Base-by-base conservation (phyloP, 176 grass and related monocot species). In the Musa beccarii region DNA sequence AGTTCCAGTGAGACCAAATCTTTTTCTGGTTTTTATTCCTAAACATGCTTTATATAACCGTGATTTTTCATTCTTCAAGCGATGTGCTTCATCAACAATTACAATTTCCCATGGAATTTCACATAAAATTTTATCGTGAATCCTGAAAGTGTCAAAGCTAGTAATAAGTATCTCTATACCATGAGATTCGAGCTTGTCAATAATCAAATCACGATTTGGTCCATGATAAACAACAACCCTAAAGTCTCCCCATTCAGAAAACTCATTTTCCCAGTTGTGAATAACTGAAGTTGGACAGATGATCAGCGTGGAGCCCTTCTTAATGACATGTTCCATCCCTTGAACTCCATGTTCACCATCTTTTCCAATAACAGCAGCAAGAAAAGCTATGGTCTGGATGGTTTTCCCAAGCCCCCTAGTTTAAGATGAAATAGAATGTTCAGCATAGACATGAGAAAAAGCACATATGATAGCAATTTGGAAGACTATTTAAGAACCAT, bases 101-200 rank as follows among this genome's bases (percentile, higher is more conserved):
- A 97, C 90, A 66, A 97, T 83, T 66, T 92, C 90, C 93, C 93
- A 97, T 20, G 84, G 54, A 51, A 97, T 83, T 49, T 75, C 84
- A 78, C 84, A 90, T 85, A 97, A 85, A 90, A 85, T 85, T 63
- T 89, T 87, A 66, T 85, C 81, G 83, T 92, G 87, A 68, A 88
- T 90, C 68, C 93, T 87, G 24, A 97, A 97, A 69, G 93, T 97
- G 68, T 97, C 93, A 78, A 92, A 97, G 89, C 93, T 97, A 67
- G 93, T 97, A 80, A 97, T 90, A 12, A 97, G 79, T 70, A 97
- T 82, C 64, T 90, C 90, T 29, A 86, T 73, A 66, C 71, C 66
- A 67, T 82, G 87, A 81, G 76, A 54, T 85, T 87, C 83, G 64
- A 97, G 81, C 79, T 90, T 92, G 69, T 87, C 84, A 79, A 93